A percentile compares a stretch with the other conserved stretches of the same genome.
These are phyloP conservation scores for Dinochytrium kinnereticum DNA, from an alignment of 371 early-diverging fungal species.

Conservation along the genomic window DNA sequence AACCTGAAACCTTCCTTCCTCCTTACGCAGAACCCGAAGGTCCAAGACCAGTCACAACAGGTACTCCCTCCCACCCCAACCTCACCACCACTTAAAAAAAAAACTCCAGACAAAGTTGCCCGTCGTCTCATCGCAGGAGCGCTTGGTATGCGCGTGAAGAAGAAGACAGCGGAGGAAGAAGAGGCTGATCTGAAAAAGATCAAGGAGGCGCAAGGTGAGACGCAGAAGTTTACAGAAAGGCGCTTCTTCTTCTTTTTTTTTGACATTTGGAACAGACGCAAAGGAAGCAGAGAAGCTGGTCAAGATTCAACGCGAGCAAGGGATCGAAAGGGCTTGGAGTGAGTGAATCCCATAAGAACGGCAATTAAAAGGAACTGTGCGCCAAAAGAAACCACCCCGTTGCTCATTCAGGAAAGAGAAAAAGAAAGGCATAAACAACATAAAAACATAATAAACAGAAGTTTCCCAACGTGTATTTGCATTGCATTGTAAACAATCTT, in stretches of 20 bases:
- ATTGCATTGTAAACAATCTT: no score
- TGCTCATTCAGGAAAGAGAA: no score
- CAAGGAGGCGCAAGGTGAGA: conserved; percentile 42
- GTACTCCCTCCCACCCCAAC: conserved; percentile 4
- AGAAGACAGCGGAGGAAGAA: conserved; percentile 35
- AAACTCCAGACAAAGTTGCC: conserved; percentile 43
- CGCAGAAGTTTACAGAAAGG: not conserved
- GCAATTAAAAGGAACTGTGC: no score
- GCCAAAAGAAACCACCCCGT: no score
- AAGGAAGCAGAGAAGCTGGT: conserved; percentile 11
- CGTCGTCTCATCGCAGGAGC: conserved; percentile 48
- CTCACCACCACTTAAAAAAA: conserved; percentile 3
- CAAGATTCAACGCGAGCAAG: conserved; percentile 5
- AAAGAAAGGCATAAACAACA: no score
- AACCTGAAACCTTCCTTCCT: not conserved
- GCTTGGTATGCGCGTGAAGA: conserved; percentile 38
- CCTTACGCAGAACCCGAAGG: not conserved
- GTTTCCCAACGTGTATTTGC: no score
- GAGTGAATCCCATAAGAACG: no score
- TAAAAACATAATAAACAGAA: no score
- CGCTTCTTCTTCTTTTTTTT: not conserved
- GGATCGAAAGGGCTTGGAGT: conserved; percentile 25
- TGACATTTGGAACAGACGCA: not conserved
- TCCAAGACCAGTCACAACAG: conserved; percentile 28
- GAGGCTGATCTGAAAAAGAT: conserved; percentile 35